Evolutionary conservation across 2,329 filamentous ascomycete genomes (phyloP).

Genomic region (Emergomyces pasteurianus): DNA sequence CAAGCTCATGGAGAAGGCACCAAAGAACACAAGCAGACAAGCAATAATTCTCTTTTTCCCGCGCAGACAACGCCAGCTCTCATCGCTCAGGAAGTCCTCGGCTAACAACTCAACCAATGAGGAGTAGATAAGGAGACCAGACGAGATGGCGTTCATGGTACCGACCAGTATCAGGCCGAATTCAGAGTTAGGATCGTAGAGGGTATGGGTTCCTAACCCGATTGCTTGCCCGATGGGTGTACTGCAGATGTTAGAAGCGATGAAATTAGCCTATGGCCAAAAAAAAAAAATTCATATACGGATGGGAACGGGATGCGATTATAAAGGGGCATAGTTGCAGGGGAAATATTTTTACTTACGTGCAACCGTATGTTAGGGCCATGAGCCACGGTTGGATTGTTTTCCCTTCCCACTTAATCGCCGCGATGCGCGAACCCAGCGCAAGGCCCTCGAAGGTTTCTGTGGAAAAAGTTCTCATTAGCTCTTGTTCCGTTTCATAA

Average conservation of each 20-base stretch:
- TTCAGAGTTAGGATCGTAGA: constrained; percentile 64
- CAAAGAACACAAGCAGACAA: constrained; percentile 50
- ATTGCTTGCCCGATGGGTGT: constrained; percentile 71
- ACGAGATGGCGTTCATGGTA: constrained; percentile 70
- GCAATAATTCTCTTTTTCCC: constrained; percentile 52
- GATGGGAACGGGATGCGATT: background rate
- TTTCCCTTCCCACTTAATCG: constrained; percentile 19
- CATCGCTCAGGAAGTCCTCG: constrained; percentile 65
- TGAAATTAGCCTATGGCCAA: background rate
- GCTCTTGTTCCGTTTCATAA: background rate
- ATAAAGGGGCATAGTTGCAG: background rate
- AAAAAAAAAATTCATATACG: background rate
- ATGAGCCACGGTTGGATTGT: constrained; percentile 49
- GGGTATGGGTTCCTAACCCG: constrained; percentile 58
- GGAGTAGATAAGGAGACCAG: constrained; percentile 64
- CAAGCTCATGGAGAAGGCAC: constrained; percentile 56
- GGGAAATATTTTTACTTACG: constrained; percentile 16
- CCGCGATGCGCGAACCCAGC: constrained; percentile 23
- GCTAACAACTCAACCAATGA: constrained; percentile 66
- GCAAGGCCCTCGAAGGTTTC: constrained; percentile 27
- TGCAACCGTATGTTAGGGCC: constrained; percentile 61
- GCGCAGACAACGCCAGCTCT: constrained; percentile 56
- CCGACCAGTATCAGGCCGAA: constrained; percentile 64
- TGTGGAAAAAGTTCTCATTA: constrained; percentile 7
- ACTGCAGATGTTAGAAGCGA: constrained; percentile 30